Evolutionary conservation across 1,284 basidiomycete genomes (phyloP), one percentile per base, ranked within the genome.

Genomic region (Ganoderma leucocontextum): DNA sequence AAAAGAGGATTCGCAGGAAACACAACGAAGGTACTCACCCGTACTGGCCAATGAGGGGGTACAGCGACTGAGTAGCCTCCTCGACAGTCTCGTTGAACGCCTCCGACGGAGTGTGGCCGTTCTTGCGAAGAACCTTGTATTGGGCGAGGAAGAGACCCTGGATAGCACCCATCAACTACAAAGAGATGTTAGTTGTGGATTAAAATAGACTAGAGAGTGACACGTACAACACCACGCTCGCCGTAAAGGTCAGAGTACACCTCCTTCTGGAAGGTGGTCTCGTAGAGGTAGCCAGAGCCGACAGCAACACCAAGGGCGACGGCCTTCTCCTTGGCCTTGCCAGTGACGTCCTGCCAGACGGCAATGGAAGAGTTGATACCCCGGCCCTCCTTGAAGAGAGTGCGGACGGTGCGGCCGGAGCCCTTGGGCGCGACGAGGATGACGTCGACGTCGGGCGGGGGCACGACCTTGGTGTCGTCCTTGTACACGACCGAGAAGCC

Each of bases 81-180:
- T 99, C 97, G 70, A 98, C 96, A 72, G 98, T 99, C 88, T 99
- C 97, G 85, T 99, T 99, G 91, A 99, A 99, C 70, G 96, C 97
- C 83, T 99, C 97, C 57, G 97, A 98, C 69, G 97, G 98, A 19
- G 91, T 87, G 90, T 99, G 97, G 72, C 98, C 98, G 83, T 99
- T 99, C 81, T 94, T 95, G 80, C 97, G 95, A 79, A 99, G 95
- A 71, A 99, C 94, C 86, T 99, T 93, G 91, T 99, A 99, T 84
- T 99, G 96, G 64, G 97, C 97, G 78, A 96, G 89, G 94, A 99
- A 99, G 81, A 99, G 91, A 77, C 97, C 98, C 92, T 99, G 96
- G 82, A 99, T 99, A 82, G 93, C 97, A 80, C 97, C 97, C 97
- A 99, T 99, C 78, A 99, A 90, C 93, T 94, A 78, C 22, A 70